Base-by-base conservation (phyloP, 2,329 filamentous ascomycete species). In the Penicillium olsonii region DNA sequence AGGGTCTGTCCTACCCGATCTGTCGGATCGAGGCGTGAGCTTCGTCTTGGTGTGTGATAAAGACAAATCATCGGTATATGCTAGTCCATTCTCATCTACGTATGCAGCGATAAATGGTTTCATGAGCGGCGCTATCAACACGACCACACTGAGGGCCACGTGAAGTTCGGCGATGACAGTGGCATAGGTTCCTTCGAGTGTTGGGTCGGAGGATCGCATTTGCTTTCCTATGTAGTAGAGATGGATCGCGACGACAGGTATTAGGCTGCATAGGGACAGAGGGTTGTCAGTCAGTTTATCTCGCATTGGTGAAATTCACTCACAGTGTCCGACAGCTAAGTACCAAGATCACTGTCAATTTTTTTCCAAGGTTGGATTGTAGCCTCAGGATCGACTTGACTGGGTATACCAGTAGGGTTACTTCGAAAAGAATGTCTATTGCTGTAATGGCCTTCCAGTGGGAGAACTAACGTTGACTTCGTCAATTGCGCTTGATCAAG, bases 251-350 rank as follows among this genome's bases (percentile, higher is more conserved):
- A 71, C 62, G 8, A 71, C 62, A n/a, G 69, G 61, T 14, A 76
- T 67, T n/a, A 77, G 63, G 2, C 72, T 76, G 37, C n/a, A 26
- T 15, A 19, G 20, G 15, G 20, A 10, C 1, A n/a, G 1, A 8
- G 10, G 1, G 2, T 10, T 11, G 6, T 34, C 5, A 11, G 18
- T 24, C 14, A 40, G 14, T 42, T 5, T 14, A 2, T 15, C 20
- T 10, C 6, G 26, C 8, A 6, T 3, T 4, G 7, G 9, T 11
- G 18, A 9, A 14, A 17, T 4, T 5, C n/a, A 56, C 69, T 55
- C 55, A 75, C 72, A 68, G 60, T 6, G 75, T 54, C 8, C 75
- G 72, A n/a, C 73, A 67, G 5, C 64, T 70, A 40, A 78, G 75
- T 2, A 73, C 72, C 1, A 67, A 37, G 2, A 75, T 54, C 2